Conservation (phyloP, 164 flowering plant species). For the Cinnamomum micranthum region DNA sequence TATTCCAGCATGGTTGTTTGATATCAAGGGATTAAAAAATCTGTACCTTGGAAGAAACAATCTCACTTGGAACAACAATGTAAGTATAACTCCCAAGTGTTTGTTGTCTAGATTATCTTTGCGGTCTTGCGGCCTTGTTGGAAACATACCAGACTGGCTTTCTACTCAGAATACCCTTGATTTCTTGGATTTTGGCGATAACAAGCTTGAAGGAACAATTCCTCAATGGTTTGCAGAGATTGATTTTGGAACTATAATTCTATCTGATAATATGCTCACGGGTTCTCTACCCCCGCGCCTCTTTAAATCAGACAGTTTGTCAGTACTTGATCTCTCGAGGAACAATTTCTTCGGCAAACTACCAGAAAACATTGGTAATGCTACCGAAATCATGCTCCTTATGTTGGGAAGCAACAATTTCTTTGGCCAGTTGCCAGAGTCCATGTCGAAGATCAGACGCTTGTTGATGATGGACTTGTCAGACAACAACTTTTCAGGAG, state of each 20-base stretch:
- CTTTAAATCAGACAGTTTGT: constrained; percentile 34
- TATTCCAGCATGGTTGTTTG: constrained; percentile 44
- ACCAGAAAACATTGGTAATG: constrained; percentile 44
- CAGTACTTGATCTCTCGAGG: constrained; percentile 34
- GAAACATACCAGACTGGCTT: constrained; percentile 44
- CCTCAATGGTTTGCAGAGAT: constrained; percentile 41
- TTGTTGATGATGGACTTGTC: constrained; percentile 42
- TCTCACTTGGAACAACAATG: constrained; percentile 36
- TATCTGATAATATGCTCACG: constrained; percentile 41
- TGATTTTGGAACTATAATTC: constrained; percentile 23
- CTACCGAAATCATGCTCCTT: constrained; percentile 25
- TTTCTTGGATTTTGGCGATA: constrained; percentile 48
- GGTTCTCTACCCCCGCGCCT: constrained; percentile 38
- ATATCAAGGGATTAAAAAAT: constrained; percentile 21
- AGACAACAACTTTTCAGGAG: constrained; percentile 37
- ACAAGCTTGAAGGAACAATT: constrained; percentile 35
- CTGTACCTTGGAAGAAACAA: constrained; percentile 42
- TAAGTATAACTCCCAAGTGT: constrained; percentile 25
- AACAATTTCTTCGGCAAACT: constrained; percentile 43
- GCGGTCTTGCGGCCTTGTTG: constrained; percentile 32
- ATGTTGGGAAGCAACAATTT: constrained; percentile 41
- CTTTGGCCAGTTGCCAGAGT: constrained; percentile 39
- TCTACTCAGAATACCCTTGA: constrained; percentile 32
- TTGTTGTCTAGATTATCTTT: constrained; percentile 27
- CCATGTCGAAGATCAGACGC: constrained; percentile 30